Percentiles rank a stretch among this genome's conserved stretches.
Evolutionary conservation across 2,329 filamentous ascomycete species (phyloP).

Genomic region (Aureobasidium sp.): DNA sequence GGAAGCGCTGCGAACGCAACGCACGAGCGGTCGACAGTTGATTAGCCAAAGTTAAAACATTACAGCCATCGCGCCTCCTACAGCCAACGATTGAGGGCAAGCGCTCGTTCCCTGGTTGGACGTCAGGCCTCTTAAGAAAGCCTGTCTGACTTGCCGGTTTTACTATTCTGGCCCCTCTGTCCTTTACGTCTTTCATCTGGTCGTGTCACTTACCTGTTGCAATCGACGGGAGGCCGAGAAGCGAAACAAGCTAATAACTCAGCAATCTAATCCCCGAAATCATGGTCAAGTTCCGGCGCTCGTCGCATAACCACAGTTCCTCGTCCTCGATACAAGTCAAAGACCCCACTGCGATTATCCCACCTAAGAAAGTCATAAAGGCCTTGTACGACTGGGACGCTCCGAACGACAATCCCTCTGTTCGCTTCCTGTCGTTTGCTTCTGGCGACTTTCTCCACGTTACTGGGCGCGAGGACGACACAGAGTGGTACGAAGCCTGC

Average conservation of each 20-base stretch:
- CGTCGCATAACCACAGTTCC: neutral
- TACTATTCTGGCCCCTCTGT: neutral
- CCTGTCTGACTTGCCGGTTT: neutral
- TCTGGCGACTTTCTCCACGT: slow-evolving; percentile 98
- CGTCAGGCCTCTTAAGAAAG: neutral
- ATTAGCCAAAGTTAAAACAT: neutral
- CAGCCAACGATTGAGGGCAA: neutral
- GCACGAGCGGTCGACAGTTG: neutral
- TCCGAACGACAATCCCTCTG: slow-evolving; percentile 38
- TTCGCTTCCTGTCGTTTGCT: slow-evolving; percentile 68
- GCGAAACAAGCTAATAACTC: neutral
- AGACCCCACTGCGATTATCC: slow-evolving; percentile 77
- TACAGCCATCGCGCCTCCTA: neutral
- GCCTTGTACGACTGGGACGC: slow-evolving; percentile 90
- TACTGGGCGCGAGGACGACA: slow-evolving; percentile 87
- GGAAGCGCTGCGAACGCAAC: neutral
- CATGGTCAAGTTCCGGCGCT: slow-evolving; percentile 6
- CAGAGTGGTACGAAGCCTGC: slow-evolving; percentile 97
- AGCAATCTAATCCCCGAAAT: slow-evolving; percentile 3
- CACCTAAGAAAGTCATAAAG: slow-evolving; percentile 96
- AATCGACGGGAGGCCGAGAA: neutral
- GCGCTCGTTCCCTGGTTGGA: neutral
- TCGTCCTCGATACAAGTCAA: slow-evolving; percentile 68
- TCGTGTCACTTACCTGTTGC: neutral
- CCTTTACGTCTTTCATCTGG: neutral